These are phyloP conservation scores for Polychaeton citri DNA, from an alignment of 2,329 filamentous ascomycete species.

Conservation along the genomic window DNA sequence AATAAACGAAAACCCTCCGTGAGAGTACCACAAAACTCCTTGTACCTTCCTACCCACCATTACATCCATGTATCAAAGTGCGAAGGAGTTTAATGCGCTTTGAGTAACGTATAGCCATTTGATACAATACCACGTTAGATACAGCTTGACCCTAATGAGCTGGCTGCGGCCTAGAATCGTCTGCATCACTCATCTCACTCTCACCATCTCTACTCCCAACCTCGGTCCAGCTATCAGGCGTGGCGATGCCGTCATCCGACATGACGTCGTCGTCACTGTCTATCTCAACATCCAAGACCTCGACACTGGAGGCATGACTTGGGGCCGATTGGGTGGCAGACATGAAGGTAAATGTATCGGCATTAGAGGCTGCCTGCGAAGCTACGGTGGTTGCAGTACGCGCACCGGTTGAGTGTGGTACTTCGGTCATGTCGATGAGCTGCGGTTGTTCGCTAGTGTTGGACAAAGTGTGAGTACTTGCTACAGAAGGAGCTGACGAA, in stretches of 20 bases:
- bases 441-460: constrained; percentile 4
- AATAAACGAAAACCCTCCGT: no score
- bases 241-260: constrained; percentile 20
- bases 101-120: no score
- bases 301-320: constrained; percentile 8
- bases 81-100: no score
- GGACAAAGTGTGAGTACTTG: constrained; percentile 4
- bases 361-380: neutral
- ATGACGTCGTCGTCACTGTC: constrained; percentile 22
- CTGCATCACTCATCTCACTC: constrained; percentile 16
- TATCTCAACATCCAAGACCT: constrained; percentile 18
- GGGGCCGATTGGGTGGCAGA: neutral
- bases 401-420: neutral
- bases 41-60: no score
- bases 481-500: constrained; percentile 9
- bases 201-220: constrained; percentile 23
- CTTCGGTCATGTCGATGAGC: constrained; percentile 11
- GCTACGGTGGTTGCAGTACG: neutral
- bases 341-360: neutral
- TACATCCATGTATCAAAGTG: no score
- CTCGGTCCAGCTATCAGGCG: constrained; percentile 25
- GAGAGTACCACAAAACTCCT: no score
- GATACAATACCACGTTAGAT: no score
- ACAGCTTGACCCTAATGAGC: no score
- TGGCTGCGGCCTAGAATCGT: neutral